Base-by-base conservation (phyloP, 495 filamentous ascomycete species). In the Mytilinidion resinicola region DNA sequence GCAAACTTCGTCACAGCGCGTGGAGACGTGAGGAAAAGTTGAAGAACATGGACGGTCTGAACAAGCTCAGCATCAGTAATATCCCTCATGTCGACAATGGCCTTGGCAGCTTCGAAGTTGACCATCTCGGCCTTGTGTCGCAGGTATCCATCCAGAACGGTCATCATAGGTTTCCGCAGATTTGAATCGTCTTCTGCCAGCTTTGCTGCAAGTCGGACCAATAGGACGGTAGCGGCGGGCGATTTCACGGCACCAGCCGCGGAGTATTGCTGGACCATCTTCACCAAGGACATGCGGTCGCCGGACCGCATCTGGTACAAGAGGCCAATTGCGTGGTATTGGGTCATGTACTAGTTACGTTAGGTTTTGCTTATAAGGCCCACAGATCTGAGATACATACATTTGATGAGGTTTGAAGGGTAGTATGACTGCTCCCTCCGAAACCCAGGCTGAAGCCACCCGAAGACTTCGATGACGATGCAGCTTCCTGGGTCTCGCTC, bases 211-310 rank as follows among this genome's bases (percentile, higher is more conserved):
- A 99, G 73, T 49, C 93, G 82, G 39, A 99, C 46, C 21, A 99
- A 77, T 79, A 99, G 83, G 14, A 97, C 81, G 59, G 90, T 85
- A 37, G 91, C 93, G 39, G 91, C 91, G 12, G 92, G 91, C 70
- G 89, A 96, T 81, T 96, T 96, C 52, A 96, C 86, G 21, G 87
- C 90, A 44, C 92, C 91, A 8, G 92, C 86, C 53, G 86, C 85
- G 35, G 89, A 89, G 67, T 95, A 96, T 70, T 97, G 95, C 74
- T 99, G 93, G 12, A 97, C 93, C 95, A 99, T 96, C 81, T 97
- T 99, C n/a, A 97, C 93, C 64, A 99, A 74, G 7, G 92, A 89
- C 95, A 97, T 99, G 67, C 93, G 83, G 72, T 99, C 93, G 62
- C 96, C 90, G 56, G 87, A 87, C 67, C 93, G 87, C 91, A 99